Evolutionary conservation across 2,329 filamentous ascomycete genomes (phyloP), one percentile per base, ranked within the genome.

Genomic region (Cladosporium sp.): DNA sequence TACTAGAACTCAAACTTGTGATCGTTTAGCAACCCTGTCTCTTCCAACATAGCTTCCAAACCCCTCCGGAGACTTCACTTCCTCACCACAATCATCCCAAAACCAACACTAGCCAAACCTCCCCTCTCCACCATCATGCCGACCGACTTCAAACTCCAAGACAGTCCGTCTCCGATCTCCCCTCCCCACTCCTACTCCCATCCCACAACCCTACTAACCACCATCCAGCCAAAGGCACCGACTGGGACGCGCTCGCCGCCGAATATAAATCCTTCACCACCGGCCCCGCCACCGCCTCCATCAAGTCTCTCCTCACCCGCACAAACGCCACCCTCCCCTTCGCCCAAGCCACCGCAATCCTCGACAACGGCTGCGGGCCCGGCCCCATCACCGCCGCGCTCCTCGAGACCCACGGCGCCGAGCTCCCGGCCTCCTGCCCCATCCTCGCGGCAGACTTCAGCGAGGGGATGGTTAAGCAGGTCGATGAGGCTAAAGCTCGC

Each of bases 331-430:
- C 59, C 2, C 42, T 40, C 2, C 60, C 66, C 5, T 63, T 67
- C 52, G 55, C 55, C 9, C 40, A 59, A 35, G 66, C 66, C 3
- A 62, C 60, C 0, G 58, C 56, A 1, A 63, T 68, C 35, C 59
- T 65, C 32, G 66, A 68, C 54, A 61, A 66, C 43, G 66, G 66
- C 43, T 63, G 62, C 48, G 66, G 66, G 0, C 64, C 66, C 4
- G 66, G 66, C 4, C 56, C 60, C 0, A 58, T 65, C 33, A 63
- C 63, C 19, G 35, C 55, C 1, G 56, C 54, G 13, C 32, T 68
- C 34, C 58, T 68, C 33, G 9, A 48, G 4, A 49, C 59, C 5
- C 61, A 66, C 46, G 60, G 61, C 31, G 1, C 37, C 10, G 32
- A 40, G 2, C 46, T 68, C 2, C 59, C 63, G 2, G 10, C 40